A percentile compares a stretch with the other conserved stretches of the same genome.
phyloP scores from a whole-genome alignment of 2,329 filamentous ascomycete species.

The Penicillium sp. region DNA sequence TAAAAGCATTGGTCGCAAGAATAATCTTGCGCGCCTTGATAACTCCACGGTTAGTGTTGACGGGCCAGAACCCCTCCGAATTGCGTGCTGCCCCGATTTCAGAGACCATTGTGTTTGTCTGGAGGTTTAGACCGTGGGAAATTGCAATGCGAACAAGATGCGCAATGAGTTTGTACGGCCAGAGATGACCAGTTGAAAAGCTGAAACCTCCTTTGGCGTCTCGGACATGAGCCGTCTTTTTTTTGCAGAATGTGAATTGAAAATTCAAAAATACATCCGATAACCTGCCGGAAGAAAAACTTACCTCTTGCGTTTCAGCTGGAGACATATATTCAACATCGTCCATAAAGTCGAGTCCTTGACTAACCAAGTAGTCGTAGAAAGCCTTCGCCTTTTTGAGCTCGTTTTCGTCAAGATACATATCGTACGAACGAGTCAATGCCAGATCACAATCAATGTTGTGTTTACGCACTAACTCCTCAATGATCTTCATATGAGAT shows the following conservation, averaged over 20 bases:
- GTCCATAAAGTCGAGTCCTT: constrained; percentile 29
- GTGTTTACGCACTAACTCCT: constrained; percentile 41
- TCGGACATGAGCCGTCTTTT: constrained; percentile 33
- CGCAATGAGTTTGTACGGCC: constrained; percentile 76
- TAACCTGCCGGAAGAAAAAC: too few relatives aligned
- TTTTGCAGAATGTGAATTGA: background rate
- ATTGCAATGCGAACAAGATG: constrained; percentile 38
- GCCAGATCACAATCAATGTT: constrained; percentile 46
- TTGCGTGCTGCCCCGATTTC: constrained; percentile 4
- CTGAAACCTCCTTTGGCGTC: constrained; percentile 36
- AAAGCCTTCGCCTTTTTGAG: constrained; percentile 24
- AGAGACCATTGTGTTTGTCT: constrained; percentile 51
- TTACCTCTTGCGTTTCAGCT: constrained; percentile 21
- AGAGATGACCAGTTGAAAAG: constrained; percentile 35
- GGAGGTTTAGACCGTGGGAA: constrained; percentile 45
- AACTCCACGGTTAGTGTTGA: constrained; percentile 55
- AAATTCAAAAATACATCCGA: background rate
- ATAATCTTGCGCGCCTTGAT: constrained; percentile 65
- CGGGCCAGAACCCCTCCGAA: constrained; percentile 7
- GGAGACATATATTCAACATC: constrained; percentile 26
- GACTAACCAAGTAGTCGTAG: constrained; percentile 29
- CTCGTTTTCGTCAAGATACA: constrained; percentile 37
- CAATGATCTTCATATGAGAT: constrained; percentile 40
- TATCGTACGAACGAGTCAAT: constrained; percentile 41
- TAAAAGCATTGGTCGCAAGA: constrained; percentile 83